Evolutionary conservation across 192 early-diverging fungal genomes (phyloP).

Genomic region (Backusella sp.): DNA sequence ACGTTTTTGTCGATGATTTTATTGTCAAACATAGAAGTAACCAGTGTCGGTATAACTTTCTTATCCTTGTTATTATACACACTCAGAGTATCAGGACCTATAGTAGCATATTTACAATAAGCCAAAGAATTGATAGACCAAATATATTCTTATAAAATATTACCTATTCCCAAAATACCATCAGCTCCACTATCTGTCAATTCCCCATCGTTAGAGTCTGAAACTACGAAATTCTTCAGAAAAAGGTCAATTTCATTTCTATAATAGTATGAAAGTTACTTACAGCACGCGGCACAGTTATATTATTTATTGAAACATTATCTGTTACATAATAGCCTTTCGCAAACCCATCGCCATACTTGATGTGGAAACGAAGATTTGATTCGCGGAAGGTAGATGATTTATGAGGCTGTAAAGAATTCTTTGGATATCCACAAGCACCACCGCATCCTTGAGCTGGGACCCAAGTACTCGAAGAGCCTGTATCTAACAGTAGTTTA

Average conservation of each 20-base stretch:
- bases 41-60: constrained; percentile 21
- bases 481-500: constrained; percentile 35
- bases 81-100: constrained; percentile 26
- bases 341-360: constrained; percentile 33
- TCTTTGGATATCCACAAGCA: constrained; percentile 26
- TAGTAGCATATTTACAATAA: neutral
- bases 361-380: constrained; percentile 18
- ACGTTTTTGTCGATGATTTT: constrained; percentile 19
- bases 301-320: constrained; percentile 13
- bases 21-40: constrained; percentile 25
- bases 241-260: neutral
- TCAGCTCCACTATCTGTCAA: constrained; percentile 29
- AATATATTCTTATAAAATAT: neutral
- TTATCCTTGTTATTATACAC: constrained; percentile 21
- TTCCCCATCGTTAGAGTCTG: constrained; percentile 36
- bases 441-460: constrained; percentile 22
- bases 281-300: constrained; percentile 15
- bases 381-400: constrained; percentile 16
- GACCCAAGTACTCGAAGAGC: constrained; percentile 36
- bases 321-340: constrained; percentile 30
- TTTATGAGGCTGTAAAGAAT: neutral
- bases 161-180: constrained; percentile 22
- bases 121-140: neutral
- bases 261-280: neutral
- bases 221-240: constrained; percentile 27